Evolutionary conservation across 2,329 filamentous ascomycete species (phyloP).

Genomic region (Ilyonectria mors-panacis): DNA sequence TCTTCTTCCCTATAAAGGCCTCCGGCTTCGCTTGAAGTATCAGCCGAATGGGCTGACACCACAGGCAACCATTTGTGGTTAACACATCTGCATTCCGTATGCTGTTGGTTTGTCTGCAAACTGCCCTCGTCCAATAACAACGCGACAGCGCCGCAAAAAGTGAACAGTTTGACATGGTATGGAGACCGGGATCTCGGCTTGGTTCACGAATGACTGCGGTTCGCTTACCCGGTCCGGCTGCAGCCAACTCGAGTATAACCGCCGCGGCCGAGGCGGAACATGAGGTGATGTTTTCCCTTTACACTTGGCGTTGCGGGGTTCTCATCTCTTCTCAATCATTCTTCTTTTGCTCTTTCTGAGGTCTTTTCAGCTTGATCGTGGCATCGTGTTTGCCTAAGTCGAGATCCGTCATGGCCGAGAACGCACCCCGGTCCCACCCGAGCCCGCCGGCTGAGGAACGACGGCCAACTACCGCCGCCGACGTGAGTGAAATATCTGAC

Average conservation of each 20-base stretch:
- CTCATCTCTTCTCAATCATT: neutral
- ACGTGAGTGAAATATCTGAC: conserved; percentile 1
- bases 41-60: neutral
- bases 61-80: neutral
- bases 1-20: no score
- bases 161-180: neutral
- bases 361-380: neutral
- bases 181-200: neutral
- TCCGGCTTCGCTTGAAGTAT: no score
- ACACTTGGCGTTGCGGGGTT: neutral
- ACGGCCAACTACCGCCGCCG: neutral
- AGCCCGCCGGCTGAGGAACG: neutral
- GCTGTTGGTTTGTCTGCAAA: conserved; percentile 8
- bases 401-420: conserved; percentile 6
- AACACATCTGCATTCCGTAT: conserved; percentile 9
- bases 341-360: neutral
- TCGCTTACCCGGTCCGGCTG: neutral
- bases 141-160: neutral
- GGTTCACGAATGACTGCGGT: neutral
- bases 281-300: neutral
- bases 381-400: neutral
- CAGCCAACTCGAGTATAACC: neutral
- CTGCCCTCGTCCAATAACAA: conserved; percentile 2
- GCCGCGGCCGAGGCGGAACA: neutral
- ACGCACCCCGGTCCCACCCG: neutral